These are phyloP conservation scores for Candida pseudoviswanathii DNA, from an alignment of 1,139 yeast genomes.

Conservation along the genomic window DNA sequence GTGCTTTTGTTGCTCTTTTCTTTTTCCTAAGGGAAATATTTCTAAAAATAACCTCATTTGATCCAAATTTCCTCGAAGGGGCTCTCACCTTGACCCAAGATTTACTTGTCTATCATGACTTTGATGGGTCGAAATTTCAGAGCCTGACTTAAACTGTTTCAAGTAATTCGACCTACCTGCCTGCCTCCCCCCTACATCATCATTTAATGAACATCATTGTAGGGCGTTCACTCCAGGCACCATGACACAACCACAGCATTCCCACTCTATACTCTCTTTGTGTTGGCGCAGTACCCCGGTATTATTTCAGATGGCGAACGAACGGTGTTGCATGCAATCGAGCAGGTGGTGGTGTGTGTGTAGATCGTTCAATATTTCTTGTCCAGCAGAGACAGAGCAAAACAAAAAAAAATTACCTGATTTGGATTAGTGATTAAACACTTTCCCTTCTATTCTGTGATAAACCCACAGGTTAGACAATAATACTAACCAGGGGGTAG, in stretches of 20 bases:
- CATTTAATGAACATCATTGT: not conserved
- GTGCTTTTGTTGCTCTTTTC: not conserved
- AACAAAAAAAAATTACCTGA: slow-evolving; percentile 1
- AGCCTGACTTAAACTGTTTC: not conserved
- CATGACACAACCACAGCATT: not conserved
- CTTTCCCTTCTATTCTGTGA: not conserved
- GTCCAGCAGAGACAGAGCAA: not conserved
- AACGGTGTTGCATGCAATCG: too few relatives aligned
- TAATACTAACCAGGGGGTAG: not conserved
- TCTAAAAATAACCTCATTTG: not conserved
- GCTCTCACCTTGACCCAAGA: too few relatives aligned
- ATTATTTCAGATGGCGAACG: too few relatives aligned
- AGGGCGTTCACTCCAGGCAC: not conserved
- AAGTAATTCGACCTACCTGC: not conserved
- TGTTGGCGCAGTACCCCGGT: not conserved
- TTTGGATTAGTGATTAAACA: slow-evolving; percentile 7
- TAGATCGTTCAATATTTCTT: not conserved
- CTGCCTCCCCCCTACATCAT: not conserved
- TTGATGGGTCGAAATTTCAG: too few relatives aligned
- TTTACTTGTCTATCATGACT: too few relatives aligned
- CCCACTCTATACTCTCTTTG: not conserved
- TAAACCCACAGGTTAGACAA: not conserved
- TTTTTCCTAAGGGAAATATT: not conserved
- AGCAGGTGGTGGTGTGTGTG: too few relatives aligned
- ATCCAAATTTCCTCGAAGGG: not conserved